Base-by-base conservation (phyloP, 2,329 filamentous ascomycete genomes). In the Pseudopithomyces chartarum region DNA sequence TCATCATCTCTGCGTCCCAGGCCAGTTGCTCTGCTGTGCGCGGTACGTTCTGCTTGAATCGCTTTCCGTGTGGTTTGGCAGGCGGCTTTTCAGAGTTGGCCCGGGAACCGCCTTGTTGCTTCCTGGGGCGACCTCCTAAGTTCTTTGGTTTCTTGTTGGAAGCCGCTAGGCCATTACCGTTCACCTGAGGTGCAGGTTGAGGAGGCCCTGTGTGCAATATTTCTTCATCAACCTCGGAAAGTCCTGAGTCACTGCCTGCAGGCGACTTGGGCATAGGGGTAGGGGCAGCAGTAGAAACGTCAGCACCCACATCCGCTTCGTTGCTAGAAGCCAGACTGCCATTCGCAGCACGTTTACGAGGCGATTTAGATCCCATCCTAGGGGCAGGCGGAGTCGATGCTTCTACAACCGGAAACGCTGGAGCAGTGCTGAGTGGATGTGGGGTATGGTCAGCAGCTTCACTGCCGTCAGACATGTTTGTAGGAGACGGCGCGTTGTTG, bases 201-300 rank as follows among this genome's bases (percentile, higher is more conserved):
- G 47, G 45, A 20, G 67, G 68, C 46, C 71, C 68, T 23, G 73
- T 71, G 44, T 73, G 67, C 13, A 75, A 67, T 36, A 76, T 74
- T 34, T 75, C 73, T 58, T 76, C 73, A 33, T 76, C 73, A 43
- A 75, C 71, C 10, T 76, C 73, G 4, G 72, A 75, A 5, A 76
- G 64, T 42, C 73, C 73, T 39, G 73, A 75, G 58, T 75, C 73
- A 44, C 68, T 73, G 8, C 55, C 64, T 15, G 59, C 64, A 26
- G 71, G 69, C 23, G 68, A 66, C 45, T 69, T 69, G 12, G 57
- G 64, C 17, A 61, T 61, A 7, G 70, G 67, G 19, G 71, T 70
- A 6, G 66, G 61, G 17, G 61, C 69, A 33, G 63, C 61, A 17
- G 65, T 68, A 29, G 70, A 68, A n/a, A 61, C 52, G n/a, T 62